These are phyloP conservation scores for Talaromyces adpressus DNA, from an alignment of 495 filamentous ascomycete genomes.

Conservation along the genomic window DNA sequence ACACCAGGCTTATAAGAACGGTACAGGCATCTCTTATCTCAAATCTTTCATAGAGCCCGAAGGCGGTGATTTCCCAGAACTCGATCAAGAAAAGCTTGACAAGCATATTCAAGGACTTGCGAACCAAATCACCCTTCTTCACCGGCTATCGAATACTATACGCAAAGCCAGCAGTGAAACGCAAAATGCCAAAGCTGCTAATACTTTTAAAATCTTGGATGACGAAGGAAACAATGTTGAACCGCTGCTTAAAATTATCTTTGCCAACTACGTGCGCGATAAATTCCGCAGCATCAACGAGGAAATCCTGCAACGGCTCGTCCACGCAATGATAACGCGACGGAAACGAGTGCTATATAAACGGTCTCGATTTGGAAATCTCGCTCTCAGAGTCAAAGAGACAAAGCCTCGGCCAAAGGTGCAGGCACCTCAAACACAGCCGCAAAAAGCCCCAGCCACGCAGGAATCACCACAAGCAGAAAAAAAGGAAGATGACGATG, in stretches of 20 bases:
- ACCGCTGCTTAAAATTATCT: background rate
- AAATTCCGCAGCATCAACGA: constrained; percentile 3
- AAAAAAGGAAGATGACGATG: no score
- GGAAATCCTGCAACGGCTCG: background rate
- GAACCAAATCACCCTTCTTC: constrained; percentile 3
- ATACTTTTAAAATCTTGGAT: constrained; percentile 1
- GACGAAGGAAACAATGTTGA: constrained; percentile 9
- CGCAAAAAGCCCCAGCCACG: background rate
- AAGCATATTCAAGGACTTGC: background rate
- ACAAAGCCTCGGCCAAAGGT: background rate
- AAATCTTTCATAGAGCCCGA: background rate
- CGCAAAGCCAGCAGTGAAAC: constrained; percentile 9
- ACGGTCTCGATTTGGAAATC: background rate
- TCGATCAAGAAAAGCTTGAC: background rate
- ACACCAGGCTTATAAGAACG: background rate
- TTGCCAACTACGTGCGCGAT: constrained; percentile 2
- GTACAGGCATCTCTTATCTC: background rate
- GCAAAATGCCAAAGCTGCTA: constrained; percentile 6
- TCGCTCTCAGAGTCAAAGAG: background rate
- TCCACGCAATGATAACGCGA: constrained; percentile 4
- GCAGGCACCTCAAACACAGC: background rate
- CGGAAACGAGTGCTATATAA: constrained; percentile 7
- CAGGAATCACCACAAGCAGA: background rate
- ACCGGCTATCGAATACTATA: constrained; percentile 9
- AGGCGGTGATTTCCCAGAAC: background rate